Percentiles rank a stretch among this genome's conserved stretches.
These are phyloP conservation scores for Coemansia sp. DNA, from an alignment of 192 early-diverging fungal genomes.

Conservation along the genomic window DNA sequence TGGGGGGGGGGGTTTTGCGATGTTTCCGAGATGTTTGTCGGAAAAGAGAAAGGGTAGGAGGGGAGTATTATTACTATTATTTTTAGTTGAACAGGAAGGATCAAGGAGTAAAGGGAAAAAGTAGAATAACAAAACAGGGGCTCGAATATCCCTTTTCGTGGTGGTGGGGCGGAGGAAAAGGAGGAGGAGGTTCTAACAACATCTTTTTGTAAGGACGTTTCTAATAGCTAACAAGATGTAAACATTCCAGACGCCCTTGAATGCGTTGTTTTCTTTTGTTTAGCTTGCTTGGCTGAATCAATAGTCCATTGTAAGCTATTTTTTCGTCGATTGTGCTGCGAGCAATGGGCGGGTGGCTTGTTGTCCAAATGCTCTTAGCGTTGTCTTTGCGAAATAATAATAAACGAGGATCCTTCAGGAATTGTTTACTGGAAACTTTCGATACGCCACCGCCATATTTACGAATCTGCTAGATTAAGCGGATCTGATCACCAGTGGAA, in stretches of 20 bases:
- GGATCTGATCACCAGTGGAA: not conserved
- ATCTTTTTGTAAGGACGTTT: not conserved
- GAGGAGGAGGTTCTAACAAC: not conserved
- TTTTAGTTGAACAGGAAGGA: not conserved
- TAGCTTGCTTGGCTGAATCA: not conserved
- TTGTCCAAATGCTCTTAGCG: not conserved
- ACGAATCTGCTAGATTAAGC: not conserved
- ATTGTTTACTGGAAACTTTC: no score
- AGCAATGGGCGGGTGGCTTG: not conserved
- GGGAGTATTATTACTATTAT: not conserved
- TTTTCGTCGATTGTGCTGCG: not conserved
- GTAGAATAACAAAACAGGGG: not conserved
- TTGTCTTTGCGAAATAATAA: not conserved
- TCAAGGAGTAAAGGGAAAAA: not conserved
- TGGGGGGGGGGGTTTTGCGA: not conserved
- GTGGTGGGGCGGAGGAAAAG: no score
- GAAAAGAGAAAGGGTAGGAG: not conserved
- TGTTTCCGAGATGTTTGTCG: not conserved
- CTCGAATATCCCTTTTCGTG: not conserved
- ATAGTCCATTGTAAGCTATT: not conserved
- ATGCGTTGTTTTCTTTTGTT: not conserved
- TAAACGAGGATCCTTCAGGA: no score
- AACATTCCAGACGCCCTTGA: not conserved
- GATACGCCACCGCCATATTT: not conserved
- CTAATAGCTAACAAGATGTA: constrained; percentile 4